Evolutionary conservation across 192 early-diverging fungal species (phyloP), one percentile per base, ranked within the genome.

Genomic region (Coemansia sp.): DNA sequence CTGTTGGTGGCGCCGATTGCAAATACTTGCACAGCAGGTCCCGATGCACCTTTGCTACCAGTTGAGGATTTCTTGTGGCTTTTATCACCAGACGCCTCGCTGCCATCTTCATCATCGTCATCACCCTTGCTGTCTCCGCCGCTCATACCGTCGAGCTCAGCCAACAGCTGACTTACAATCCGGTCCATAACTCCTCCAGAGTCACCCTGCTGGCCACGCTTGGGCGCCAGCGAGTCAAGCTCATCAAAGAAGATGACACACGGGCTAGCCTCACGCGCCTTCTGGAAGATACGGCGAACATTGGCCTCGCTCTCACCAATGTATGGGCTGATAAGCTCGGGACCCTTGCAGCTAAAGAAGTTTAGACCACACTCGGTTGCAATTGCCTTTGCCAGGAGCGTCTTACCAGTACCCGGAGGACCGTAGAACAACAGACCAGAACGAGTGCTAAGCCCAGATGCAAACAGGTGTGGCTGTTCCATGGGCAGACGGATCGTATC

Each of bases 231-330:
- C 3, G 93, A 94, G 78, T 99, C 97, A 63, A 99, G 63, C 60
- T 99, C 97, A 58, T 99, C 97, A 64, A 99, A 98, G 67, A 99
- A 99, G 27, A 99, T 91, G 3, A 99, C 93, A 60, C 94, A 98
- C 1, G 97, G 97, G 26, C 89, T 87, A 11, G 97, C 97, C 64
- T 97, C 95, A 37, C 97, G 81, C 3, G 97, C 97, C 38, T 84
- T 79, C 58, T 97, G 91, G 73, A 99, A 99, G 20, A 99, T 91
- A 33, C 87, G 76, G 1, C 97, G 83, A 2, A 99, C 97, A 53
- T 99, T 98, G 1, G 90, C 90, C 72, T 99, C 97, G 23, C 92
- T 94, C 71, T 99, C 97, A 55, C 97, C 97, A 68, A 99, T 94
- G 60, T 99, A 99, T 85, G 96, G 93, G 73, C 94, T 97, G n/a